A percentile compares a stretch with the other conserved stretches of the same genome.
phyloP scores from a whole-genome alignment of 179 eudicot species.

The Heliamphora pulchella region DNA sequence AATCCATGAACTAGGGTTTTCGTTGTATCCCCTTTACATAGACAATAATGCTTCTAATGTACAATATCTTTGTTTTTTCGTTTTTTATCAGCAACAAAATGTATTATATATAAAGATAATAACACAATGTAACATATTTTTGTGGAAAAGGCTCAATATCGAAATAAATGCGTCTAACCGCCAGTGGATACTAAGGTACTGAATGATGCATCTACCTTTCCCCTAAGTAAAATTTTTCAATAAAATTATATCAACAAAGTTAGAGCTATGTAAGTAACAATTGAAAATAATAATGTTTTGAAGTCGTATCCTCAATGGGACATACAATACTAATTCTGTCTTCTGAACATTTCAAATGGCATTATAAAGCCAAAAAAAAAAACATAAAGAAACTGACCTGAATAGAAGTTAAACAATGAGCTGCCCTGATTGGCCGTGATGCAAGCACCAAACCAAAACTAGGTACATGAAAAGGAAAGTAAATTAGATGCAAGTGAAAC shows the following conservation, averaged over 20 bases:
- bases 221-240: not conserved
- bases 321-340: not conserved
- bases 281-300: not conserved
- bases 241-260: not conserved
- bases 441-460: constrained; percentile 75
- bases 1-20: not conserved
- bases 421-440: constrained; percentile 80
- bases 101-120: too few relatives aligned
- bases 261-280: too few relatives aligned
- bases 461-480: constrained; percentile 13
- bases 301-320: not conserved
- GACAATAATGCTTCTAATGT: not conserved
- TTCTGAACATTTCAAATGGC: not conserved
- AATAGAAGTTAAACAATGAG: constrained; percentile 80
- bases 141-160: not conserved
- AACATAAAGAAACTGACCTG: constrained; percentile 41
- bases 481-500: not conserved
- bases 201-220: not conserved
- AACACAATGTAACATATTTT: not conserved
- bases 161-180: not conserved
- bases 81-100: too few relatives aligned
- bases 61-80: not conserved
- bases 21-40: not conserved
- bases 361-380: not conserved
- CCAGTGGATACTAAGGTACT: not conserved